Evolutionary conservation across 2,329 filamentous ascomycete genomes (phyloP), one percentile per base, ranked within the genome.

Genomic region (Pseudogymnoascus sp.): DNA sequence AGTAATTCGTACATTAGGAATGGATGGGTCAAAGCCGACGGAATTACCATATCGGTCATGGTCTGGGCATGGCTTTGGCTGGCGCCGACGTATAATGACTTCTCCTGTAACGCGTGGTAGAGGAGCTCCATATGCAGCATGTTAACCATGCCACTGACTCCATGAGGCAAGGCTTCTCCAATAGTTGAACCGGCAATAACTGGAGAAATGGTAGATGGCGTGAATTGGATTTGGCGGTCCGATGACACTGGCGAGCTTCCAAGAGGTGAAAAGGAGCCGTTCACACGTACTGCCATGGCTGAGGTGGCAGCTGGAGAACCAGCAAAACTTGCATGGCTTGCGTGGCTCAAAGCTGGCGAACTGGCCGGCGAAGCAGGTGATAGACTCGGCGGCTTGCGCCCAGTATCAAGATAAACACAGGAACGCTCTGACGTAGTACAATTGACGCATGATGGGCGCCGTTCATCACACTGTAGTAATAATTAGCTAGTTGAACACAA

Each of bases 121-220:
- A 77, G 72, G 21, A 81, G 67, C 63, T 80, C 79, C 7, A 80
- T 69, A 36, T 77, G 77, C n/a, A 75, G 68, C n/a, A 76, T 69
- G 28, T 68, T 68, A 39, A 70, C 67, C 57, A 64, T 63, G 31
- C 65, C 62, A 34, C 41, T 39, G 14, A 14, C n/a, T 21, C 34
- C 16, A 10, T 28, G 28, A 64, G 41, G 14, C 8, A 54, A 28
- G 28, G 60, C 39, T 21, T 51, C 25, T 31, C 7, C 48, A 57
- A 57, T 34, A 4, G 51, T 57, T 57, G 25, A 57, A 34, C 51
- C 28, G 10, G 51, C n/a, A 13, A 34, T 19, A 19, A 19, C 25
- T 10, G 51, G 51, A 34, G 51, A 57, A 34, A 57, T 31, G 1
- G n/a, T 34, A 8, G 51, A 57, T 13, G 51, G 51, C 10, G 25